Conservation (phyloP, 2,329 filamentous ascomycete species). For the Xylaria sp. region DNA sequence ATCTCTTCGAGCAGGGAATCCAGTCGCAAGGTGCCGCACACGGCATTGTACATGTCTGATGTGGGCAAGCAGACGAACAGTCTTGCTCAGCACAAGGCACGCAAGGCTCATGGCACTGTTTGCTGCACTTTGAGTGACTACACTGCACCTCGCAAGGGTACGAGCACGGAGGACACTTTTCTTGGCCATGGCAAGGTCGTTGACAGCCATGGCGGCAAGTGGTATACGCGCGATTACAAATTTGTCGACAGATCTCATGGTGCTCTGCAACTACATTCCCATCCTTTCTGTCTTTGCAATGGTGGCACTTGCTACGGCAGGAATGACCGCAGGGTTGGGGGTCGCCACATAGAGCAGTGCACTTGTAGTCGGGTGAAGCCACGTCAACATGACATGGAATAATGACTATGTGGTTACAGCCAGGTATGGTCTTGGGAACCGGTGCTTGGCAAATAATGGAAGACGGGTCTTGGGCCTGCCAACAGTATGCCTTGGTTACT, state of each 20-base stretch:
- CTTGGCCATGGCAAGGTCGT: conserved; percentile 62
- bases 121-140: conserved; percentile 66
- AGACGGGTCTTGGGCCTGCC: conserved; percentile 57
- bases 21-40: conserved; percentile 74
- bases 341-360: conserved; percentile 59
- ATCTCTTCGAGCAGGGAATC: conserved; percentile 72
- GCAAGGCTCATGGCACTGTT: conserved; percentile 69
- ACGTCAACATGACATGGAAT: conserved; percentile 65
- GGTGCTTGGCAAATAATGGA: conserved; percentile 60
- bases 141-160: conserved; percentile 66
- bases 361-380: conserved; percentile 55
- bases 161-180: conserved; percentile 60
- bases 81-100: conserved; percentile 66
- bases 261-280: conserved; percentile 48
- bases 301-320: conserved; percentile 62
- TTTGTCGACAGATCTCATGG: conserved; percentile 61
- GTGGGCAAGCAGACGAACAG: conserved; percentile 67
- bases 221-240: conserved; percentile 62
- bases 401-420: conserved; percentile 65
- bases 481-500: conserved; percentile 51
- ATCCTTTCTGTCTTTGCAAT: conserved; percentile 57
- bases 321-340: conserved; percentile 67
- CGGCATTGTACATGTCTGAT: conserved; percentile 52
- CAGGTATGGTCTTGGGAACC: conserved; percentile 62
- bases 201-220: conserved; percentile 69